Evolutionary conservation across 1,139 yeast genomes (phyloP).

Genomic region (Blastobotrys apis): DNA sequence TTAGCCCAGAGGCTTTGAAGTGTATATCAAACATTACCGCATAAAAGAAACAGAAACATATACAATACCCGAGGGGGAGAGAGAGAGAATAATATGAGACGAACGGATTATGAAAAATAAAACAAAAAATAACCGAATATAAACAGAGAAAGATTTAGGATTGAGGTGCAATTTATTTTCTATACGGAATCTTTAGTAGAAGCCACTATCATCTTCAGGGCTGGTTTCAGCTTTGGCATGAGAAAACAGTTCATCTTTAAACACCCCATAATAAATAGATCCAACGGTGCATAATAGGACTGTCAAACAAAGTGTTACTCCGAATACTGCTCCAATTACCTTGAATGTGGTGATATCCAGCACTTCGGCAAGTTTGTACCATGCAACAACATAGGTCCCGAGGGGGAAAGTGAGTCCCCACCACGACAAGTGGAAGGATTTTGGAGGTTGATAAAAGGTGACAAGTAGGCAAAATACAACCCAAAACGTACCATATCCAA

Average conservation of each 20-base stretch:
- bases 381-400: constrained; percentile 73
- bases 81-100: too few relatives aligned
- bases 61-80: too few relatives aligned
- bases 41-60: too few relatives aligned
- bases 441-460: constrained; percentile 36
- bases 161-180: too few relatives aligned
- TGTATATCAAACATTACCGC: too few relatives aligned
- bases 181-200: background rate
- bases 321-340: constrained; percentile 60
- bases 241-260: constrained; percentile 9
- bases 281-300: constrained; percentile 40
- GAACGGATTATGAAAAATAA: too few relatives aligned
- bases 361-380: constrained; percentile 46
- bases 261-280: constrained; percentile 29
- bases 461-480: constrained; percentile 46
- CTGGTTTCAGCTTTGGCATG: constrained; percentile 13
- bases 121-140: too few relatives aligned
- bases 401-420: constrained; percentile 91
- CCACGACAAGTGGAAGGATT: constrained; percentile 56
- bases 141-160: too few relatives aligned
- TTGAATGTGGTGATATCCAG: constrained; percentile 51
- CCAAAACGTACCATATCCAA: constrained; percentile 61
- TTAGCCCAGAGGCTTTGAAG: constrained; percentile 2
- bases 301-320: constrained; percentile 41
- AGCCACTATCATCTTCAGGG: constrained; percentile 4